These are phyloP conservation scores for Cladobotryum protrusum DNA, from an alignment of 2,329 filamentous ascomycete genomes.

Conservation along the genomic window DNA sequence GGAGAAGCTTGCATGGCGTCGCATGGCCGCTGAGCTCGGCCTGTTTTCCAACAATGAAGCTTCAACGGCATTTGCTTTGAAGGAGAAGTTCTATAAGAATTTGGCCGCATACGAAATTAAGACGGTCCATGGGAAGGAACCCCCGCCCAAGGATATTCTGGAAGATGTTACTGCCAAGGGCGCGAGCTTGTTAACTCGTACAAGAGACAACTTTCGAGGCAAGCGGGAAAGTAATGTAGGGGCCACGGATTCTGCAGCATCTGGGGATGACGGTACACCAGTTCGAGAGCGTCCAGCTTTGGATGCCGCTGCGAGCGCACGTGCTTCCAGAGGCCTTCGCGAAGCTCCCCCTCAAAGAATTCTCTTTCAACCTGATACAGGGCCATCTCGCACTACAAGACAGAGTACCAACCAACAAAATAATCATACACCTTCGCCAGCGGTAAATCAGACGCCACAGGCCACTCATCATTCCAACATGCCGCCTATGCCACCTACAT, in stretches of 20 bases:
- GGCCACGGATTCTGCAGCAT: constrained; percentile 50
- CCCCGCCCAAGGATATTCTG: constrained; percentile 80
- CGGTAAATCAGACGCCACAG: constrained; percentile 21
- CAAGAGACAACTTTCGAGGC: constrained; percentile 64
- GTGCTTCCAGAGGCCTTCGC: constrained; percentile 60
- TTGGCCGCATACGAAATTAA: constrained; percentile 82
- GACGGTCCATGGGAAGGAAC: constrained; percentile 69
- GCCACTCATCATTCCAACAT: constrained; percentile 29
- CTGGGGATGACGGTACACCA: constrained; percentile 55
- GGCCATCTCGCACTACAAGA: constrained; percentile 56
- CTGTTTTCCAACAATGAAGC: constrained; percentile 69
- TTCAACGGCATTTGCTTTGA: constrained; percentile 79
- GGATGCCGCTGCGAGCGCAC: constrained; percentile 48
- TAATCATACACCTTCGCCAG: constrained; percentile 19
- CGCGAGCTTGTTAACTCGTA: constrained; percentile 70
- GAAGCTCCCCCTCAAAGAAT: constrained; percentile 81
- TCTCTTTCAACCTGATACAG: constrained; percentile 77
- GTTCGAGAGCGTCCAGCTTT: constrained; percentile 45
- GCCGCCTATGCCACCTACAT: constrained; percentile 24
- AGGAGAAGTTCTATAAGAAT: constrained; percentile 85
- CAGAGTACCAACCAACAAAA: constrained; percentile 45
- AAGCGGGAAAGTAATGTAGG: constrained; percentile 45
- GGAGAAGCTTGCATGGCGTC: constrained; percentile 81
- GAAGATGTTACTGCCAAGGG: constrained; percentile 85
- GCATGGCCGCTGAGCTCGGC: constrained; percentile 69